A percentile compares a stretch with the other conserved stretches of the same genome.
Conservation (phyloP, 1,284 basidiomycete genomes). For the Meripilus lineatus region DNA sequence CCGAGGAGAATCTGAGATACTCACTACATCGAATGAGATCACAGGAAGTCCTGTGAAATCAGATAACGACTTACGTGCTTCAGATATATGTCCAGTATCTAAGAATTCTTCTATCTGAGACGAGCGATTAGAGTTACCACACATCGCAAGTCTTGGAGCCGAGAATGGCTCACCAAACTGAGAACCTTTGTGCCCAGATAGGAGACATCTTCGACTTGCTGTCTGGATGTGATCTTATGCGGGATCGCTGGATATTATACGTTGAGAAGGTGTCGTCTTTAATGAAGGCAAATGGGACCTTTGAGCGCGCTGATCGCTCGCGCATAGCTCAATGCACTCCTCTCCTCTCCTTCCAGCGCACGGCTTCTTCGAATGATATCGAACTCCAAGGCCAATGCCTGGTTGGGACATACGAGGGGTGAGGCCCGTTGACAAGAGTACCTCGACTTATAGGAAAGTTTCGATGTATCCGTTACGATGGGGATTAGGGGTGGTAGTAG, state of each 20-base stretch:
- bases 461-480: constrained; percentile 17
- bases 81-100: constrained; percentile 47
- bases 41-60: neutral
- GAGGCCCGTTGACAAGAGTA: constrained; percentile 59
- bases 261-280: neutral
- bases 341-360: constrained; percentile 56
- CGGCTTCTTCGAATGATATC: constrained; percentile 55
- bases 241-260: constrained; percentile 51
- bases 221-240: constrained; percentile 36
- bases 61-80: constrained; percentile 45
- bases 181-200: constrained; percentile 57
- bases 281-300: constrained; percentile 32
- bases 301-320: constrained; percentile 68
- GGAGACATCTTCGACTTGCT: constrained; percentile 51
- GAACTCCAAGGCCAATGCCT: constrained; percentile 49
- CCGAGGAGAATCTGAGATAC: constrained; percentile 41
- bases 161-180: constrained; percentile 43
- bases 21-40: too few relatives aligned
- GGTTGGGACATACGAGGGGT: constrained; percentile 63
- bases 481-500: constrained; percentile 24
- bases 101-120: constrained; percentile 60
- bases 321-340: constrained; percentile 64
- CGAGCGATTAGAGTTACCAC: neutral
- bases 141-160: neutral
- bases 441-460: constrained; percentile 34